These are phyloP conservation scores for Alternaria hordeiaustralica DNA, from an alignment of 2,329 filamentous ascomycete genomes.

Conservation along the genomic window DNA sequence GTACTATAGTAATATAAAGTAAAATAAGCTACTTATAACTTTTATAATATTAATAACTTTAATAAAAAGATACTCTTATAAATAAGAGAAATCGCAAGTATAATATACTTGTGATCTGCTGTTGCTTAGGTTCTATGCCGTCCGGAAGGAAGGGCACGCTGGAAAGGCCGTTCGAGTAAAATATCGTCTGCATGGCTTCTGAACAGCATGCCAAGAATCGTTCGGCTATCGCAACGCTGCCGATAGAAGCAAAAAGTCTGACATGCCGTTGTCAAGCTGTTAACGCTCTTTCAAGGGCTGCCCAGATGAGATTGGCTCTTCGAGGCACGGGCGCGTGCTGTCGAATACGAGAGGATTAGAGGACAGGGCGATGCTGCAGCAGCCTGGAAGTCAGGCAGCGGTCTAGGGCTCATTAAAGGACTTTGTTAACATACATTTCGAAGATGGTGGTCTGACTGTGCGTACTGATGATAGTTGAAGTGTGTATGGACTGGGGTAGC, in stretches of 20 bases:
- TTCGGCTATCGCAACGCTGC: neutral
- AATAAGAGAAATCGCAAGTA: no score
- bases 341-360: neutral
- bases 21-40: no score
- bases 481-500: neutral
- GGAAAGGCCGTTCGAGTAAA: neutral
- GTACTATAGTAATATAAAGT: no score
- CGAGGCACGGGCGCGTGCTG: neutral
- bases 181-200: neutral
- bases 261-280: neutral
- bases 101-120: neutral
- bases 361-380: neutral
- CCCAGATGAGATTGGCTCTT: neutral
- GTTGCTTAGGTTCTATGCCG: neutral
- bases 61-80: no score
- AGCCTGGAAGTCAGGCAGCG: neutral
- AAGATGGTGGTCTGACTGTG: neutral
- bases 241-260: neutral
- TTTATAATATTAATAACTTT: no score
- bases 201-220: neutral
- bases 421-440: neutral
- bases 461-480: neutral
- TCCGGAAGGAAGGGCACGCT: neutral
- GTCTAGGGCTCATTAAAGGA: neutral
- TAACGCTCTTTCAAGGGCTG: neutral